Conservation (phyloP, 192 early-diverging fungal species). For the Coemansia sp. region DNA sequence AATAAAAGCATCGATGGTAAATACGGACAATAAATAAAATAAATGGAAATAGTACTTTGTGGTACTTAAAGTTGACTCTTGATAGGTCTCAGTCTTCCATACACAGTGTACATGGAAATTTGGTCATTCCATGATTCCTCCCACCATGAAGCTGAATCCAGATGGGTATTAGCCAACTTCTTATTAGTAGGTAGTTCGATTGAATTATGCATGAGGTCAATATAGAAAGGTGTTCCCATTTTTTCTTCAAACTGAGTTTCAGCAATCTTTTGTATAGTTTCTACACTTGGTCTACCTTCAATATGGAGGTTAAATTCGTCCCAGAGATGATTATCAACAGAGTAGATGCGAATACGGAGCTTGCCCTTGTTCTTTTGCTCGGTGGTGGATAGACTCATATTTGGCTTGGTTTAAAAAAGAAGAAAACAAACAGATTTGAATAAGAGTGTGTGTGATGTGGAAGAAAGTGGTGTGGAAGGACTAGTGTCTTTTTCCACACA, state of each 20-base stretch:
- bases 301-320: background rate
- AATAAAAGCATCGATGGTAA: background rate
- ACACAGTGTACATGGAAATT: background rate
- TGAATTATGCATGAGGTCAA: background rate
- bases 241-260: background rate
- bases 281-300: background rate
- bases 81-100: background rate
- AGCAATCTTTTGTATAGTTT: background rate
- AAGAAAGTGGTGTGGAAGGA: background rate
- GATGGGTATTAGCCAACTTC: background rate
- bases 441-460: background rate
- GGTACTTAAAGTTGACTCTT: background rate
- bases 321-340: background rate
- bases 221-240: background rate
- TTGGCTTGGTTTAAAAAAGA: background rate
- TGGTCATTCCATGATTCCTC: background rate
- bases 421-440: background rate
- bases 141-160: background rate
- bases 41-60: background rate
- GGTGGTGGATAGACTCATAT: background rate
- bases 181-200: background rate
- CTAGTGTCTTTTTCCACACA: no score
- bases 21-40: background rate
- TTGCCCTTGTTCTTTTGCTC: background rate
- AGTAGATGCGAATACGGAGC: background rate